Evolutionary conservation across 768 basidiomycete genomes (phyloP).

Genomic region (Royoungia palumana): DNA sequence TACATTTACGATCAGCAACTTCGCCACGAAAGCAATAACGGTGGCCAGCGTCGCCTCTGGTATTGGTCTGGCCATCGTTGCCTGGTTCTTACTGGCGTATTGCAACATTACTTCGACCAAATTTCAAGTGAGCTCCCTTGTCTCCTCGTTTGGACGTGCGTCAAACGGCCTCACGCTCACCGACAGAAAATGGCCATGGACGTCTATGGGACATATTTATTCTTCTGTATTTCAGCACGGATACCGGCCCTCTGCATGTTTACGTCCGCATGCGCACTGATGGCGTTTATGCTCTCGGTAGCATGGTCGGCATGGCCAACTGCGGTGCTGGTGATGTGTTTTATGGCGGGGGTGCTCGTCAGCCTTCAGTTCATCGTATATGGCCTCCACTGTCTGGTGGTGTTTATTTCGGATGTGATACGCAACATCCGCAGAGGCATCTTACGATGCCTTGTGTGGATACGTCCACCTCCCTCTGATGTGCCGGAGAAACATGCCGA

Average conservation of each 20-base stretch:
- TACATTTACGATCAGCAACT: constrained; percentile 45
- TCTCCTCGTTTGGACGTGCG: not conserved
- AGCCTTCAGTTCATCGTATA: constrained; percentile 65
- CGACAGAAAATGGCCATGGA: constrained; percentile 40
- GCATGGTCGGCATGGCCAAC: constrained; percentile 63
- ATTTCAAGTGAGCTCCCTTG: constrained; percentile 46
- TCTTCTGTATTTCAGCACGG: constrained; percentile 65
- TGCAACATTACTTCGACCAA: constrained; percentile 48
- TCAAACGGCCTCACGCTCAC: not conserved
- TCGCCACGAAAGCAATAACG: constrained; percentile 52
- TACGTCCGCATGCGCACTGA: constrained; percentile 51
- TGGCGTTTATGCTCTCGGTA: constrained; percentile 56
- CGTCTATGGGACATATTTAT: constrained; percentile 58
- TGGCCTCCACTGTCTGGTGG: constrained; percentile 35
- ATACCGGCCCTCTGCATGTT: constrained; percentile 63
- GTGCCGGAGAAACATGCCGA: constrained; percentile 8
- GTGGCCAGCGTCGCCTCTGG: constrained; percentile 59
- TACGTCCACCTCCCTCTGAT: constrained; percentile 8
- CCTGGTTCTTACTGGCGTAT: constrained; percentile 67
- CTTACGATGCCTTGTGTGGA: constrained; percentile 10
- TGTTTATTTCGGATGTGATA: constrained; percentile 6
- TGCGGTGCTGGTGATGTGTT: constrained; percentile 58
- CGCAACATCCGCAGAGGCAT: constrained; percentile 12
- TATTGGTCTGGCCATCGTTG: constrained; percentile 58
- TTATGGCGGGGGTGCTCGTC: constrained; percentile 55